phyloP scores from a whole-genome alignment of 129 eudicot genomes.

The Cynara cardunculus region DNA sequence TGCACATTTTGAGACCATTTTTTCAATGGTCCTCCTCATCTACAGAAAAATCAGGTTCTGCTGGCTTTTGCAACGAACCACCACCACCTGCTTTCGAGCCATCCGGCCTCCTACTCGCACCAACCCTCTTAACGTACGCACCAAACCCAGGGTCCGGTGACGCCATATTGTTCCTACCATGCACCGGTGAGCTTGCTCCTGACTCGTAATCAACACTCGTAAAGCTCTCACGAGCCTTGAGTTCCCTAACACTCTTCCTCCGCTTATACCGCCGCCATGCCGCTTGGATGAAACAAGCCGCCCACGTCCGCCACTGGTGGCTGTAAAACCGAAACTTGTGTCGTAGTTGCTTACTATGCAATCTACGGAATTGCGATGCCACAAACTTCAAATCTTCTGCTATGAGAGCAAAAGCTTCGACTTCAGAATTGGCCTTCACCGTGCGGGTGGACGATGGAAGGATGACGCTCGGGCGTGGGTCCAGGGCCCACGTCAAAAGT shows the following conservation, averaged over 20 bases:
- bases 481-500: slow-evolving; percentile 54
- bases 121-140: slow-evolving; percentile 35
- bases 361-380: slow-evolving; percentile 37
- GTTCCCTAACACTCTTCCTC: slow-evolving; percentile 44
- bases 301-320: slow-evolving; percentile 98
- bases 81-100: slow-evolving; percentile 28
- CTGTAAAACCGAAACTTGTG: slow-evolving; percentile 88
- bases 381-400: slow-evolving; percentile 49
- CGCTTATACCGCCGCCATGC: slow-evolving; percentile 55
- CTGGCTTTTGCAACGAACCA: slow-evolving; percentile 56
- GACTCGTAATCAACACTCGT: slow-evolving; percentile 22
- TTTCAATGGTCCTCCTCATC: slow-evolving; percentile 36
- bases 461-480: slow-evolving; percentile 46
- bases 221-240: slow-evolving; percentile 40
- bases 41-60: slow-evolving; percentile 65
- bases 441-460: slow-evolving; percentile 60
- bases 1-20: not conserved
- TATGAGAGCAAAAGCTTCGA: slow-evolving; percentile 51
- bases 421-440: slow-evolving; percentile 49
- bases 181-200: slow-evolving; percentile 11
- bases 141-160: slow-evolving; percentile 46
- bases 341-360: slow-evolving; percentile 47
- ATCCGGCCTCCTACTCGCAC: slow-evolving; percentile 37
- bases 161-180: slow-evolving; percentile 7
- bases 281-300: slow-evolving; percentile 75